These are phyloP conservation scores for Phylloporus scabripes DNA, from an alignment of 768 basidiomycete species.

Conservation along the genomic window DNA sequence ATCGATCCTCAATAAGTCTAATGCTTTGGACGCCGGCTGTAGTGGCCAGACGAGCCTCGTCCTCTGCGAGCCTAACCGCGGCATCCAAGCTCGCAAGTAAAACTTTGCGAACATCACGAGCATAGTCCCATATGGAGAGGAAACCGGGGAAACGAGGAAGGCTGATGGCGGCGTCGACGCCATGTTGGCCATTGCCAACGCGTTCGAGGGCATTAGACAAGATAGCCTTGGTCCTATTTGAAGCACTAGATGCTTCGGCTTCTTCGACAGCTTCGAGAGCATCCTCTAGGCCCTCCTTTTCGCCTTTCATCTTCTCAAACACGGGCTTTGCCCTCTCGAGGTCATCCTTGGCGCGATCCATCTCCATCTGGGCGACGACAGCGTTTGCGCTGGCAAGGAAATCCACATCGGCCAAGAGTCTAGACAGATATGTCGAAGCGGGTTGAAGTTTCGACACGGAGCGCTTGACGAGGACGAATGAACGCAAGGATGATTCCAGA, in stretches of 20 bases:
- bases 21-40: constrained; percentile 61
- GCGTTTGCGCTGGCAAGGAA: constrained; percentile 82
- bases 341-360: constrained; percentile 64
- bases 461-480: constrained; percentile 93
- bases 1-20: constrained; percentile 61
- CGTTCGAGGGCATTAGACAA: constrained; percentile 68
- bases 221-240: constrained; percentile 48
- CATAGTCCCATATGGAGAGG: constrained; percentile 80
- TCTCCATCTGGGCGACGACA: constrained; percentile 77
- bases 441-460: constrained; percentile 95
- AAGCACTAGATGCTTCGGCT: constrained; percentile 49
- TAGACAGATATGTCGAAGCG: constrained; percentile 83
- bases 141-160: constrained; percentile 84
- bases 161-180: constrained; percentile 42
- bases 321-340: constrained; percentile 69
- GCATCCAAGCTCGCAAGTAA: constrained; percentile 79
- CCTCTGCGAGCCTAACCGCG: constrained; percentile 74
- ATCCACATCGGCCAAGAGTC: constrained; percentile 87
- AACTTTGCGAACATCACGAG: constrained; percentile 66
- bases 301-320: constrained; percentile 79
- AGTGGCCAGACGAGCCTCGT: constrained; percentile 72
- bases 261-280: constrained; percentile 79
- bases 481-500: constrained; percentile 84
- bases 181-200: constrained; percentile 71
- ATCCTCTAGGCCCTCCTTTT: constrained; percentile 71